phyloP scores from a whole-genome alignment of 495 filamentous ascomycete genomes.

The Xylaria curta region DNA sequence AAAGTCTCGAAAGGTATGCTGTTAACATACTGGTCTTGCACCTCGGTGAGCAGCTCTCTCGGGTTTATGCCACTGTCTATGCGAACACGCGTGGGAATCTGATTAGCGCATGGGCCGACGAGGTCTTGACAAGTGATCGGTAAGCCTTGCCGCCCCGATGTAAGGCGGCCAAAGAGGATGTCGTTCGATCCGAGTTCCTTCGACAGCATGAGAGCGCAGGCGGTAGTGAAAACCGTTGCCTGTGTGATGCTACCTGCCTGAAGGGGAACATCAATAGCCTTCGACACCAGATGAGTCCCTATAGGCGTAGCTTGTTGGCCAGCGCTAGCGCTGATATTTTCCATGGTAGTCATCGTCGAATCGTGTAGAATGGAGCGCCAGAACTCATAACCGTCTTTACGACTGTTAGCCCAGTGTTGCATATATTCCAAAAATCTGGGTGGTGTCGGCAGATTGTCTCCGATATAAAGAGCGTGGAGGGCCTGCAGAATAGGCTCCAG shows the following conservation, averaged over 20 bases:
- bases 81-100: conserved; percentile 21
- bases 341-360: conserved; percentile 22
- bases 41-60: conserved; percentile 7
- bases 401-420: conserved; percentile 22
- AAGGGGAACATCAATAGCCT: conserved; percentile 10
- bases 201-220: conserved; percentile 20
- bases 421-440: conserved; percentile 21
- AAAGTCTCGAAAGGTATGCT: conserved; percentile 27
- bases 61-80: not conserved
- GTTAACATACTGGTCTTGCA: conserved; percentile 26
- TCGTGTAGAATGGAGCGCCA: conserved; percentile 20
- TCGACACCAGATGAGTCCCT: conserved; percentile 15
- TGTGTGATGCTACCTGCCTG: conserved; percentile 20
- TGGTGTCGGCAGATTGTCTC: not conserved
- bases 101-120: conserved; percentile 25
- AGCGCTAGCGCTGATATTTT: conserved; percentile 17
- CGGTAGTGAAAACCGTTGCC: conserved; percentile 27
- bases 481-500: conserved; percentile 17
- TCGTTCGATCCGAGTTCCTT: conserved; percentile 16
- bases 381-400: conserved; percentile 24
- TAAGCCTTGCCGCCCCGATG: conserved; percentile 25
- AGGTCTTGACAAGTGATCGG: conserved; percentile 19
- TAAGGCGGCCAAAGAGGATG: conserved; percentile 25
- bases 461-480: conserved; percentile 26
- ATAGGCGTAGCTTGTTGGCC: conserved; percentile 1